Evolutionary conservation across 441 rosid species (phyloP).

Genomic region (Biscutella auriculata): DNA sequence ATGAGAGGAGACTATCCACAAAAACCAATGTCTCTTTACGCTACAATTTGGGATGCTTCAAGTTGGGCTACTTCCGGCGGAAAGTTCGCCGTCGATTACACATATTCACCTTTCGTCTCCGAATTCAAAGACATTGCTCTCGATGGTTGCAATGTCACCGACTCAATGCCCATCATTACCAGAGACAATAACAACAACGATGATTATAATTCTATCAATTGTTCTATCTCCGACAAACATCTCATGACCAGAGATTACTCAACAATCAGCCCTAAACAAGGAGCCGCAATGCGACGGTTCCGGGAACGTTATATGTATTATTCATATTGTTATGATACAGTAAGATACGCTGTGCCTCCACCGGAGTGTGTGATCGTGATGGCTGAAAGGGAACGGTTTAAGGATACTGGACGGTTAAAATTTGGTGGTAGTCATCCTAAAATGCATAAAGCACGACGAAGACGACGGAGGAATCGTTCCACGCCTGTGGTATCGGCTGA

Average conservation of each 20-base stretch:
- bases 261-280: slow-evolving; percentile 25
- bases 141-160: slow-evolving; percentile 52
- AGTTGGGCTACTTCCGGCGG: slow-evolving; percentile 92
- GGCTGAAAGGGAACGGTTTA: slow-evolving; percentile 37
- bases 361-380: slow-evolving; percentile 59
- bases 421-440: slow-evolving; percentile 45
- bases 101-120: slow-evolving; percentile 61
- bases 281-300: slow-evolving; percentile 46
- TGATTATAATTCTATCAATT: no score
- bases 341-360: slow-evolving; percentile 45
- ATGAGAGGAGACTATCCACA: slow-evolving; percentile 78
- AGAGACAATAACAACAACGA: slow-evolving; percentile 1
- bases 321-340: slow-evolving; percentile 63
- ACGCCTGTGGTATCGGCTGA: slow-evolving; percentile 11
- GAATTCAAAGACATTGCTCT: slow-evolving; percentile 58
- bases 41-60: slow-evolving; percentile 95
- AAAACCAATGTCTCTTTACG: slow-evolving; percentile 82
- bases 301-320: slow-evolving; percentile 71
- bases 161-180: slow-evolving; percentile 29
- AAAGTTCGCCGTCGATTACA: slow-evolving; percentile 53
- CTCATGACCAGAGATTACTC: slow-evolving; percentile 35
- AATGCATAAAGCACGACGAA: background rate
- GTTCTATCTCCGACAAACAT: slow-evolving; percentile 19
- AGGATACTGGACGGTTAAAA: slow-evolving; percentile 58
- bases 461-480: slow-evolving; percentile 11